Conservation (phyloP, 805 yeast species). For the Brettanomyces nanus region DNA sequence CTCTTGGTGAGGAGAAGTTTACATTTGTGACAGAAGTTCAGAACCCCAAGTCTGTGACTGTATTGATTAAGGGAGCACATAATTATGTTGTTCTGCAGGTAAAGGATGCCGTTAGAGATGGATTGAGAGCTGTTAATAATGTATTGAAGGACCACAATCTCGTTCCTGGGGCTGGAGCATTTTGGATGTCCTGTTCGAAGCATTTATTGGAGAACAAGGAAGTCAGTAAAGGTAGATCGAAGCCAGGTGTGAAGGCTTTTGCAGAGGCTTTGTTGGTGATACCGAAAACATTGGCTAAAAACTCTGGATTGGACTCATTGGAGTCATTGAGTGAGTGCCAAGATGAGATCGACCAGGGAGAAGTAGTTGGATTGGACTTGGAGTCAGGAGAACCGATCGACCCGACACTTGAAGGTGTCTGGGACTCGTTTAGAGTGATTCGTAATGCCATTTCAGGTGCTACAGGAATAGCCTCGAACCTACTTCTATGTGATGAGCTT, state of each 20-base stretch:
- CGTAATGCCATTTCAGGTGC: constrained; percentile 91
- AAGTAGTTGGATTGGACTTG: constrained; percentile 84
- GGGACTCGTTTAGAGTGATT: constrained; percentile 93
- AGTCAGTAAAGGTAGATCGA: constrained; percentile 67
- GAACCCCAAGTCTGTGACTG: constrained; percentile 87
- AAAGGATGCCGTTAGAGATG: constrained; percentile 96
- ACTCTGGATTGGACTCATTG: constrained; percentile 89
- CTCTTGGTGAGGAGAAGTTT: constrained; percentile 95
- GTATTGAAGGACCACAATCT: constrained; percentile 77
- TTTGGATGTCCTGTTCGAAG: constrained; percentile 74
- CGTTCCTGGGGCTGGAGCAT: constrained; percentile 97
- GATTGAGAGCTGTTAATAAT: constrained; percentile 89
- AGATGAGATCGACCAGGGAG: constrained; percentile 77
- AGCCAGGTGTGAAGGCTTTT: constrained; percentile 88
- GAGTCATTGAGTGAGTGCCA: constrained; percentile 85
- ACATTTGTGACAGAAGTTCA: constrained; percentile 88
- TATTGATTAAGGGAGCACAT: constrained; percentile 89
- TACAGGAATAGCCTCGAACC: constrained; percentile 87
- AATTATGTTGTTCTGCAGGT: constrained; percentile 84
- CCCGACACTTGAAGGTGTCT: constrained; percentile 87
- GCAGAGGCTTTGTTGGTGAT: constrained; percentile 85
- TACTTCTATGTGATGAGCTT: constrained; percentile 90
- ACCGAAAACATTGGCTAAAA: constrained; percentile 87
- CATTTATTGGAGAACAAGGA: constrained; percentile 50
- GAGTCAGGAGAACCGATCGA: constrained; percentile 93